Conservation (phyloP, 108 stramenopile genomes). For the Pelagomonas calceolata region DNA sequence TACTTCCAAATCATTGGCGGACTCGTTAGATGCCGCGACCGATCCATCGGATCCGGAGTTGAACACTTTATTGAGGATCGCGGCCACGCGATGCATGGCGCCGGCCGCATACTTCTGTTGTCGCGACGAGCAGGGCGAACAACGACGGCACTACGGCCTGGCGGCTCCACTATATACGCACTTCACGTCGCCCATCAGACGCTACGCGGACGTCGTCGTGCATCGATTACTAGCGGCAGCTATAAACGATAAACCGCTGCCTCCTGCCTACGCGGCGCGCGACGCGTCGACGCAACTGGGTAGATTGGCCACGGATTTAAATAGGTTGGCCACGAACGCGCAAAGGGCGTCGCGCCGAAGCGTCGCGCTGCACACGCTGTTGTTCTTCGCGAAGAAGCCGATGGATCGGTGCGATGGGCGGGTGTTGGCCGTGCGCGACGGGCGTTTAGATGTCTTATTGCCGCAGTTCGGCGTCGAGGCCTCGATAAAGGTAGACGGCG, state of each 20-base stretch:
- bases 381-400: slow-evolving; percentile 69
- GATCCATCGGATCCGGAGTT: slow-evolving; percentile 73
- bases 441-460: slow-evolving; percentile 73
- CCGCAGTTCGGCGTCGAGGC: slow-evolving; percentile 98
- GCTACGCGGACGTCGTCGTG: slow-evolving; percentile 97
- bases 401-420: slow-evolving; percentile 75
- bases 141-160: slow-evolving; percentile 94
- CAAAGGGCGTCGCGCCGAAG: slow-evolving; percentile 86
- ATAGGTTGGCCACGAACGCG: slow-evolving; percentile 84
- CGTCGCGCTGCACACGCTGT: slow-evolving; percentile 75
- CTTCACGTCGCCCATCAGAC: slow-evolving; percentile 97
- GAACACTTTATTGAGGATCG: slow-evolving; percentile 88
- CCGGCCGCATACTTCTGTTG: slow-evolving; percentile 97
- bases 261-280: slow-evolving; percentile 52
- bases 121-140: slow-evolving; percentile 72
- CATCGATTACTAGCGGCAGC: slow-evolving; percentile 92
- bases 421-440: slow-evolving; percentile 71
- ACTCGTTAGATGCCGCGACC: slow-evolving; percentile 77
- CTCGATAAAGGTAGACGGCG: slow-evolving; percentile 23
- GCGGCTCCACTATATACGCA: slow-evolving; percentile 99
- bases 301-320: slow-evolving; percentile 88
- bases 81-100: slow-evolving; percentile 89
- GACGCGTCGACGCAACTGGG: slow-evolving; percentile 68
- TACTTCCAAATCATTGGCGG: slow-evolving; percentile 79
- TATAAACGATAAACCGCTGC: slow-evolving; percentile 77